phyloP scores from a whole-genome alignment of 139 green algal genomes.

The Coelastrella sp. region DNA sequence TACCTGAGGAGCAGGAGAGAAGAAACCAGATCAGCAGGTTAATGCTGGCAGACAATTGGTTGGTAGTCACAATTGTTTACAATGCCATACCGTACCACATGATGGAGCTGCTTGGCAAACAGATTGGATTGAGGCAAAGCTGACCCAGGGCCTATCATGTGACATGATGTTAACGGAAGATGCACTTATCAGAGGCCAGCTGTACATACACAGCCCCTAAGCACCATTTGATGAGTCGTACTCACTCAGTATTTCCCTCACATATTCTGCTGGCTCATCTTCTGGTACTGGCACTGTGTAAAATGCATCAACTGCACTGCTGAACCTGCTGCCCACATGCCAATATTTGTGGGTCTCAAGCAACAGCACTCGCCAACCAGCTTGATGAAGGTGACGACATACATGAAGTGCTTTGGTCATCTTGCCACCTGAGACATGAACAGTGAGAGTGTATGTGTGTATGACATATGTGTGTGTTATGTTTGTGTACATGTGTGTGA shows the following conservation, averaged over 20 bases:
- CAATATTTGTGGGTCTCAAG: constrained; percentile 43
- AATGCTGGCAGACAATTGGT: no score
- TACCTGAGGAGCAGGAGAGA: no score
- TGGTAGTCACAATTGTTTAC: no score
- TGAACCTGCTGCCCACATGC: constrained; percentile 23
- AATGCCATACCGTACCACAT: no score
- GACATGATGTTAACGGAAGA: no score
- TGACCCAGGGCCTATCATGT: no score
- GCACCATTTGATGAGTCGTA: background rate
- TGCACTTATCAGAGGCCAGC: no score
- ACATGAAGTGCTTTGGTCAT: constrained; percentile 45
- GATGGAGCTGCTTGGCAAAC: no score
- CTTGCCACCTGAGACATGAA: constrained; percentile 19
- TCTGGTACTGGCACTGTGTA: constrained; percentile 22
- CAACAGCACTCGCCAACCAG: constrained; percentile 30
- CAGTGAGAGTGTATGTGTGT: background rate
- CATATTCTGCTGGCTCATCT: constrained; percentile 8
- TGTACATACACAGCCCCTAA: background rate
- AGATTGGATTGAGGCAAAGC: no score
- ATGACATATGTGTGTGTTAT: no score
- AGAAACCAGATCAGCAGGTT: no score
- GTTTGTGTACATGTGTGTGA: no score
- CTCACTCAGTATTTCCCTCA: background rate
- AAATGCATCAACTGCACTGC: constrained; percentile 10
- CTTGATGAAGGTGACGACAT: constrained; percentile 11